phyloP scores from a whole-genome alignment of 805 yeast species.

The Wickerhamiella kurtzmanii region DNA sequence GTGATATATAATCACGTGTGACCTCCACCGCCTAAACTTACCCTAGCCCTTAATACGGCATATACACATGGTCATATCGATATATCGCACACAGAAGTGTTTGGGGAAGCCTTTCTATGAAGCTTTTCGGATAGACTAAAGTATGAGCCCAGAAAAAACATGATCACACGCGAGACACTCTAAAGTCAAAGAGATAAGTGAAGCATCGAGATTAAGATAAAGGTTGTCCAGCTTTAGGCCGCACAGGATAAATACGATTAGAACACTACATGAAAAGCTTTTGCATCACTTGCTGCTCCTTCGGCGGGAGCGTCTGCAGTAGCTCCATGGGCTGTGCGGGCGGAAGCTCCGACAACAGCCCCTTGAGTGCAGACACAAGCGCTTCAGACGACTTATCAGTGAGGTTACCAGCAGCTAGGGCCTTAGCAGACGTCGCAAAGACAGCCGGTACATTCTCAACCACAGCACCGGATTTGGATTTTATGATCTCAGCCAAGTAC shows the following conservation, averaged over 20 bases:
- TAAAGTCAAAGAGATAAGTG: too few relatives aligned
- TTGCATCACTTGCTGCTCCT: conserved; percentile 45
- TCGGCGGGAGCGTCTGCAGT: conserved; percentile 48
- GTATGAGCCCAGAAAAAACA: too few relatives aligned
- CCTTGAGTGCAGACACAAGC: conserved; percentile 49
- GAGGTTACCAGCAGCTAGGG: conserved; percentile 53
- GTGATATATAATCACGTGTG: not conserved
- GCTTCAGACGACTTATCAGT: conserved; percentile 59
- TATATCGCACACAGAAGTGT: too few relatives aligned
- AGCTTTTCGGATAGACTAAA: too few relatives aligned
- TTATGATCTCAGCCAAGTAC: conserved; percentile 60
- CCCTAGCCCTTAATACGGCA: too few relatives aligned
- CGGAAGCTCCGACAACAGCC: conserved; percentile 49
- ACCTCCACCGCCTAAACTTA: not conserved
- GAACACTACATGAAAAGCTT: conserved; percentile 37
- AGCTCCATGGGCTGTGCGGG: conserved; percentile 54
- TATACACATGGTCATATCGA: too few relatives aligned
- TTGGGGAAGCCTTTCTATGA: too few relatives aligned
- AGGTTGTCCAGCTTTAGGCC: too few relatives aligned
- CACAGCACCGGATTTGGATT: conserved; percentile 49
- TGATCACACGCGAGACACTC: too few relatives aligned
- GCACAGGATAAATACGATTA: too few relatives aligned
- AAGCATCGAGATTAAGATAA: too few relatives aligned
- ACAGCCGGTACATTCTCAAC: conserved; percentile 42
- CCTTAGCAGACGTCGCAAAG: conserved; percentile 59